These are phyloP conservation scores for Dothideomycetidae sp. DNA, from an alignment of 2,329 filamentous ascomycete species.

Conservation along the genomic window DNA sequence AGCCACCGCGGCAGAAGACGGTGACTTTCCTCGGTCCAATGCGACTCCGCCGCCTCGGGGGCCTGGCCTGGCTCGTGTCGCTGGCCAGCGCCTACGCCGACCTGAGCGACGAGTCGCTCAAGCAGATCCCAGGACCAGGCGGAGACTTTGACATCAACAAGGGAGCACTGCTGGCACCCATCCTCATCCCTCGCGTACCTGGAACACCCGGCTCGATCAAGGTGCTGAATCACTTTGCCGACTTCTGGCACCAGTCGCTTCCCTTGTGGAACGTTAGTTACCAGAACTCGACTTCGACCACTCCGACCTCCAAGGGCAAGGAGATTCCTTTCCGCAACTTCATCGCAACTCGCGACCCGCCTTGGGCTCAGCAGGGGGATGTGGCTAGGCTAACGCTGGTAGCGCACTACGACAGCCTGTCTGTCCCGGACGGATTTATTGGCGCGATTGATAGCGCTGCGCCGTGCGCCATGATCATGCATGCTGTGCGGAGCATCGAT, in stretches of 20 bases:
- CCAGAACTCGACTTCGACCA: conserved; percentile 81
- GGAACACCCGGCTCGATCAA: conserved; percentile 61
- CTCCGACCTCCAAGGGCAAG: conserved; percentile 56
- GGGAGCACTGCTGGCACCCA: conserved; percentile 67
- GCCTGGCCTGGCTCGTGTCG: conserved; percentile 20
- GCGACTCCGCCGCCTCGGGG: conserved; percentile 16
- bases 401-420: conserved; percentile 86
- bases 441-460: conserved; percentile 89
- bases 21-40: no score
- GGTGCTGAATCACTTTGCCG: conserved; percentile 67
- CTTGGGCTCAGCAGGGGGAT: conserved; percentile 60
- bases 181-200: conserved; percentile 76
- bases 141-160: conserved; percentile 57
- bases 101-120: conserved; percentile 63
- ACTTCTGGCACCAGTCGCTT: conserved; percentile 63
- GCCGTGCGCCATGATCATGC: conserved; percentile 86
- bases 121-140: conserved; percentile 54
- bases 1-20: conserved; percentile 8
- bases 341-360: conserved; percentile 76
- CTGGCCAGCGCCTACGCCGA: conserved; percentile 36
- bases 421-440: conserved; percentile 70
- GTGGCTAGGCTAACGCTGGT: conserved; percentile 72
- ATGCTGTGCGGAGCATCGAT: conserved; percentile 69
- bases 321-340: conserved; percentile 76
- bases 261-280: conserved; percentile 68